Evolutionary conservation across 2,329 filamentous ascomycete species (phyloP).

Genomic region (Rugonectria rugulosa): DNA sequence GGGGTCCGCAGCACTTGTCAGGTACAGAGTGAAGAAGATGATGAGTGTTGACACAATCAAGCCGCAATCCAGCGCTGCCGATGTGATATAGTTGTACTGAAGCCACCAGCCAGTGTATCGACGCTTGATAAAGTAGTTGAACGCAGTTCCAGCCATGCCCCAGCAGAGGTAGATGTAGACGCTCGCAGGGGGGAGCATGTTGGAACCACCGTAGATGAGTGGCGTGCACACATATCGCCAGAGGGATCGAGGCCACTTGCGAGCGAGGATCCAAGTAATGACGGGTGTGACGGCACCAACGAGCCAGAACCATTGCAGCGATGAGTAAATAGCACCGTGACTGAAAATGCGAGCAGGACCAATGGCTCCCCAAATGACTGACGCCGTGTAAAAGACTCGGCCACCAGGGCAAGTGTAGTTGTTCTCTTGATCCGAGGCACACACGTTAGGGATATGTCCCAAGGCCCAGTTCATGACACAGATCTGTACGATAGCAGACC

Average conservation of each 20-base stretch:
- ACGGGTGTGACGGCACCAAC: constrained; percentile 70
- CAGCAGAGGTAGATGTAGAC: constrained; percentile 76
- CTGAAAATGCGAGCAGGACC: constrained; percentile 76
- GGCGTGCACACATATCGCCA: constrained; percentile 74
- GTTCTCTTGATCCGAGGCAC: constrained; percentile 59
- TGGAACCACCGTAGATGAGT: constrained; percentile 71
- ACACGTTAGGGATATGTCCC: constrained; percentile 68
- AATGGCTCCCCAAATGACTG: constrained; percentile 77
- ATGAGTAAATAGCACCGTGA: constrained; percentile 66
- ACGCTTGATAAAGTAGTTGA: constrained; percentile 73
- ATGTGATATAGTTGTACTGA: constrained; percentile 80
- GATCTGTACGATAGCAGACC: constrained; percentile 69
- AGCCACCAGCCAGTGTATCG: constrained; percentile 77
- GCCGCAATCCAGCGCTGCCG: constrained; percentile 74
- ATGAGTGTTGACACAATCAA: constrained; percentile 71
- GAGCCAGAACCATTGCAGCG: constrained; percentile 75
- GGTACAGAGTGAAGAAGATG: constrained; percentile 73
- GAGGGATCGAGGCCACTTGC: constrained; percentile 65
- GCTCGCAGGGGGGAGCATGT: constrained; percentile 72
- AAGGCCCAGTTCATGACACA: constrained; percentile 72
- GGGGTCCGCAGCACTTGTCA: constrained; percentile 63
- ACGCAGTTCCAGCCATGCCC: constrained; percentile 71
- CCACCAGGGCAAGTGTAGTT: constrained; percentile 65
- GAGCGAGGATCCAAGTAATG: constrained; percentile 68
- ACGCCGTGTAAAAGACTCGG: constrained; percentile 71